Percentiles rank a stretch among this genome's conserved stretches.
Conservation (phyloP, 2,329 filamentous ascomycete genomes). For the Pseudogymnoascus sp. region DNA sequence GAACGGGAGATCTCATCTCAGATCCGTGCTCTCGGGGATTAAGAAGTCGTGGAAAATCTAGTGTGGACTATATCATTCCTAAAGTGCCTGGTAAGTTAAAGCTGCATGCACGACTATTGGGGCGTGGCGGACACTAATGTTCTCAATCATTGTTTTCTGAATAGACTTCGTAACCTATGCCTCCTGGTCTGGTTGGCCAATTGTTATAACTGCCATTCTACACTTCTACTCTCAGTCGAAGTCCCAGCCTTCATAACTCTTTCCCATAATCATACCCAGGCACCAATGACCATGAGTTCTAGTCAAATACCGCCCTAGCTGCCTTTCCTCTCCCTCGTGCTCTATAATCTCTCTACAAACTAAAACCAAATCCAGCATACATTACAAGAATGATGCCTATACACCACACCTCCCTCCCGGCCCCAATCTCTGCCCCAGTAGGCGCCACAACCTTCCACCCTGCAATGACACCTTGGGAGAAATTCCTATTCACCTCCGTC, state of each 20-base stretch:
- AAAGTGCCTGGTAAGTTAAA: neutral
- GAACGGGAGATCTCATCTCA: neutral
- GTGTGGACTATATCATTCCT: no score
- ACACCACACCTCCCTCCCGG: neutral
- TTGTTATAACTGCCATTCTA: neutral
- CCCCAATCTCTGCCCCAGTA: neutral
- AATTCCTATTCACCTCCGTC: slow-evolving; percentile 36
- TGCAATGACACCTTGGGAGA: slow-evolving; percentile 34
- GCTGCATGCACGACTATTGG: neutral
- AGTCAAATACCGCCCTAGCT: neutral
- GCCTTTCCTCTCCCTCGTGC: neutral
- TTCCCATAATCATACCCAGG: neutral
- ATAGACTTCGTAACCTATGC: neutral
- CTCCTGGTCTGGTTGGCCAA: neutral
- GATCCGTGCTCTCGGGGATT: neutral
- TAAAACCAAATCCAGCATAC: neutral
- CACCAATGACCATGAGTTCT: neutral
- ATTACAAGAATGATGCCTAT: neutral
- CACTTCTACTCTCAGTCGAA: neutral
- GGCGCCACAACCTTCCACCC: neutral
- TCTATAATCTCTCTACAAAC: neutral
- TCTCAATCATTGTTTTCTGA: neutral
- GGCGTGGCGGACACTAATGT: neutral
- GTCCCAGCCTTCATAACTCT: neutral
- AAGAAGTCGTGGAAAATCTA: neutral